A percentile compares a stretch with the other conserved stretches of the same genome.
These are phyloP conservation scores for Auricularia sp. DNA, from an alignment of 768 basidiomycete species.

Conservation along the genomic window DNA sequence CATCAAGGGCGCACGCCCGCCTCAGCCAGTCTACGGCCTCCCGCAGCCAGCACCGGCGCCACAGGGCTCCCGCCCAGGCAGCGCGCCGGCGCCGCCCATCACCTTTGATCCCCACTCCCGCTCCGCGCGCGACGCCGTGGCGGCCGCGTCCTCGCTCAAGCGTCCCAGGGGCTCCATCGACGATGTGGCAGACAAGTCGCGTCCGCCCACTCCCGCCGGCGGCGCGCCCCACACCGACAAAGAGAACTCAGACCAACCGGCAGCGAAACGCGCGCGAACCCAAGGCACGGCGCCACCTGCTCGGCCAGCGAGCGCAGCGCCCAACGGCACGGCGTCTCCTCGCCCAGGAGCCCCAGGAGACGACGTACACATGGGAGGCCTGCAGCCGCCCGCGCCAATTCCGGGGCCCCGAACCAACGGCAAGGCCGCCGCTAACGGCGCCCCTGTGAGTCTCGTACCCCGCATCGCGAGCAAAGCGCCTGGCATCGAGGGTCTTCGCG, in stretches of 20 bases:
- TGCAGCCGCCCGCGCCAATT: conserved; percentile 18
- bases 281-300: conserved; percentile 32
- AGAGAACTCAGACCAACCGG: conserved; percentile 40
- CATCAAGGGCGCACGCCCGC: conserved; percentile 41
- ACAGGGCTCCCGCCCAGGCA: background rate
- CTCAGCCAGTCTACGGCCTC: conserved; percentile 33
- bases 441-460: conserved; percentile 28
- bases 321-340: background rate
- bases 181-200: conserved; percentile 54
- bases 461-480: conserved; percentile 64
- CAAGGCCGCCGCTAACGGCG: conserved; percentile 31
- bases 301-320: conserved; percentile 11
- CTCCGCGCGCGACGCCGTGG: conserved; percentile 13
- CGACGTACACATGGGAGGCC: conserved; percentile 9
- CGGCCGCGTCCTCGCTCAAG: conserved; percentile 29
- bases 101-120: conserved; percentile 12
- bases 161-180: conserved; percentile 4
- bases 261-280: conserved; percentile 59
- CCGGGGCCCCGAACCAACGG: conserved; percentile 32
- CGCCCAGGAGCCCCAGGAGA: background rate
- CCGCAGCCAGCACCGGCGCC: background rate
- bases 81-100: conserved; percentile 8
- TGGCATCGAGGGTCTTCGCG: conserved; percentile 27
- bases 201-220: conserved; percentile 41
- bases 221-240: conserved; percentile 23